These are phyloP conservation scores for Cordia subcordata DNA, from an alignment of 257 asterid species.

Conservation along the genomic window DNA sequence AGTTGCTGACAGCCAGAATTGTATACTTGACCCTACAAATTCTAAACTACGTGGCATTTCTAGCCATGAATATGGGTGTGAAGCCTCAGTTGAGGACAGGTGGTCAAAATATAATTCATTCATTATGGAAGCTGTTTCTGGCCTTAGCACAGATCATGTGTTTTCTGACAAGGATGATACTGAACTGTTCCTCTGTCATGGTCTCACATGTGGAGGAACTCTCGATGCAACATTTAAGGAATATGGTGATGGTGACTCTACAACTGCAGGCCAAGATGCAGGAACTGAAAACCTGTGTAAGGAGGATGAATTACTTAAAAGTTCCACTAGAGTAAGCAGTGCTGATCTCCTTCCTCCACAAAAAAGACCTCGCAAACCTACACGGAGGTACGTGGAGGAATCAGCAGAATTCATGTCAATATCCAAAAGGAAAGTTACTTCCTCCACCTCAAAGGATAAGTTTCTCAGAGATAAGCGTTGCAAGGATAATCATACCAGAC, in stretches of 20 bases:
- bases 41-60: slow-evolving; percentile 36
- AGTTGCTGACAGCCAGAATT: slow-evolving; percentile 33
- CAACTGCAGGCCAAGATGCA: slow-evolving; percentile 15
- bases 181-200: slow-evolving; percentile 28
- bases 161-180: slow-evolving; percentile 42
- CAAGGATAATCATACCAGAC: slow-evolving; percentile 39
- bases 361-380: slow-evolving; percentile 89
- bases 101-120: slow-evolving; percentile 40
- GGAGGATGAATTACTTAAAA: slow-evolving; percentile 21
- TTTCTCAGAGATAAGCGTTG: slow-evolving; percentile 33
- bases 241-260: slow-evolving; percentile 30
- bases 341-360: slow-evolving; percentile 29
- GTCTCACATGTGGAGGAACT: slow-evolving; percentile 22
- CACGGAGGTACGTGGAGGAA: slow-evolving; percentile 87
- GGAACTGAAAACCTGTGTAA: slow-evolving; percentile 20
- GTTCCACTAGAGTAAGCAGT: slow-evolving; percentile 18
- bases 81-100: slow-evolving; percentile 34
- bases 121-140: slow-evolving; percentile 47
- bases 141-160: slow-evolving; percentile 40
- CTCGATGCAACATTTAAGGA: slow-evolving; percentile 26
- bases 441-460: slow-evolving; percentile 40
- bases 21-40: slow-evolving; percentile 24
- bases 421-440: slow-evolving; percentile 35
- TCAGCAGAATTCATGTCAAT: slow-evolving; percentile 44
- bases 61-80: slow-evolving; percentile 28